Evolutionary conservation across 495 filamentous ascomycete genomes (phyloP).

Genomic region (Talaromyces trachyspermus): DNA sequence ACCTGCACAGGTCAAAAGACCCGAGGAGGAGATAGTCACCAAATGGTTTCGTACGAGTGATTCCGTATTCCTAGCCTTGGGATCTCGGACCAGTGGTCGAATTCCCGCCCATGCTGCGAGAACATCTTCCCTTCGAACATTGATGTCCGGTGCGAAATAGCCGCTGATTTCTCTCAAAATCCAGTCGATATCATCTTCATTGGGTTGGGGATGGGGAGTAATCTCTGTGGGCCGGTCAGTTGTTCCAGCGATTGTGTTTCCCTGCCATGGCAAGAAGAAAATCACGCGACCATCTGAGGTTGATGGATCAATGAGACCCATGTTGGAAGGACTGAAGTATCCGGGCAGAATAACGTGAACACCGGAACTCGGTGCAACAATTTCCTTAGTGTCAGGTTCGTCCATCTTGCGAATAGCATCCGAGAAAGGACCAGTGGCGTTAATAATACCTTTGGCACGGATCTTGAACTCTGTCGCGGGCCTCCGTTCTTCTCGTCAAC

Average conservation of each 20-base stretch:
- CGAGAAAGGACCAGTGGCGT: slow-evolving; percentile 94
- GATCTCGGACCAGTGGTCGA: slow-evolving; percentile 87
- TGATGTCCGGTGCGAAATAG: slow-evolving; percentile 90
- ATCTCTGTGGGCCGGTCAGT: slow-evolving; percentile 85
- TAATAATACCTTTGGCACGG: slow-evolving; percentile 86
- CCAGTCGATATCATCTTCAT: slow-evolving; percentile 93
- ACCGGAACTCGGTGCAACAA: slow-evolving; percentile 88
- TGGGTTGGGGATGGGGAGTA: slow-evolving; percentile 73
- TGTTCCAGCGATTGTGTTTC: slow-evolving; percentile 96
- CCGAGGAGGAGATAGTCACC: slow-evolving; percentile 76
- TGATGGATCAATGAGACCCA: slow-evolving; percentile 92
- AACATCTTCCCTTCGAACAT: slow-evolving; percentile 87
- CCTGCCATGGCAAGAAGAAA: slow-evolving; percentile 99
- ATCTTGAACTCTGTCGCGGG: slow-evolving; percentile 65
- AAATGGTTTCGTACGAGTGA: slow-evolving; percentile 94
- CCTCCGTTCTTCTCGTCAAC: slow-evolving; percentile 50
- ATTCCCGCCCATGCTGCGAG: slow-evolving; percentile 96
- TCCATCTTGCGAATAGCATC: slow-evolving; percentile 93
- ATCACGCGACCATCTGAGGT: slow-evolving; percentile 96
- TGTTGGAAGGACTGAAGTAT: slow-evolving; percentile 89
- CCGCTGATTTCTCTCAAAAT: slow-evolving; percentile 85
- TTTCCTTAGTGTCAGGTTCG: slow-evolving; percentile 63
- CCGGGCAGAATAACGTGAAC: slow-evolving; percentile 93
- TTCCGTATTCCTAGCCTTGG: slow-evolving; percentile 87
- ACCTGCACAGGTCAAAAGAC: slow-evolving; percentile 89